phyloP scores from a whole-genome alignment of 1,284 basidiomycete species.

The Salmacisia buchloeana region DNA sequence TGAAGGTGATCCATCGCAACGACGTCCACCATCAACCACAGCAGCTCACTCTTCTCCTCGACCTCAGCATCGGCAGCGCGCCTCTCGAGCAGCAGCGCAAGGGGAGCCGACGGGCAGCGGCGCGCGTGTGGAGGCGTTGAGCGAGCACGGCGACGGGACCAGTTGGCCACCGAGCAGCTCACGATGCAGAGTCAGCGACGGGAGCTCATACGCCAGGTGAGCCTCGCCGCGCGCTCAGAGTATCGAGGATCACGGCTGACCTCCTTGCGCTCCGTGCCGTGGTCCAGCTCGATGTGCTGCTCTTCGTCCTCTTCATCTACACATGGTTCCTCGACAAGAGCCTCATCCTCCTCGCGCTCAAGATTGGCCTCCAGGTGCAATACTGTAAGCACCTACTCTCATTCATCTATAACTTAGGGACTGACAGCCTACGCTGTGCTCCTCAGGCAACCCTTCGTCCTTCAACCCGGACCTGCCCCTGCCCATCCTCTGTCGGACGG shows the following conservation, averaged over 20 bases:
- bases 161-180: not conserved
- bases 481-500: constrained; percentile 19
- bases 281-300: constrained; percentile 27
- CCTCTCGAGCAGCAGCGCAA: not conserved
- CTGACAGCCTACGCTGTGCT: not conserved
- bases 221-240: not conserved
- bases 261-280: not conserved
- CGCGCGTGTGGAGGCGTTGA: not conserved
- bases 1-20: too few species aligned
- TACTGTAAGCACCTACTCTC: constrained; percentile 25
- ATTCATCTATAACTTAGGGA: constrained; percentile 9
- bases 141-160: not conserved
- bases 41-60: not conserved
- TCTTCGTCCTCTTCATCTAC: constrained; percentile 33
- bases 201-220: constrained; percentile 5
- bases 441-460: not conserved
- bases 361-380: constrained; percentile 25
- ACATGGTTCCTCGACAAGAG: constrained; percentile 31
- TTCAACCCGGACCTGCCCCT: constrained; percentile 19
- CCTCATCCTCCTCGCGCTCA: constrained; percentile 23
- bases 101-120: not conserved
- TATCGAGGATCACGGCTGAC: not conserved
- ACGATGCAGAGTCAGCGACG: constrained; percentile 7
- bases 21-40: too few species aligned
- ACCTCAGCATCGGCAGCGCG: not conserved